These are phyloP conservation scores for Mortierella sp. DNA, from an alignment of 371 early-diverging fungal genomes.

Conservation along the genomic window DNA sequence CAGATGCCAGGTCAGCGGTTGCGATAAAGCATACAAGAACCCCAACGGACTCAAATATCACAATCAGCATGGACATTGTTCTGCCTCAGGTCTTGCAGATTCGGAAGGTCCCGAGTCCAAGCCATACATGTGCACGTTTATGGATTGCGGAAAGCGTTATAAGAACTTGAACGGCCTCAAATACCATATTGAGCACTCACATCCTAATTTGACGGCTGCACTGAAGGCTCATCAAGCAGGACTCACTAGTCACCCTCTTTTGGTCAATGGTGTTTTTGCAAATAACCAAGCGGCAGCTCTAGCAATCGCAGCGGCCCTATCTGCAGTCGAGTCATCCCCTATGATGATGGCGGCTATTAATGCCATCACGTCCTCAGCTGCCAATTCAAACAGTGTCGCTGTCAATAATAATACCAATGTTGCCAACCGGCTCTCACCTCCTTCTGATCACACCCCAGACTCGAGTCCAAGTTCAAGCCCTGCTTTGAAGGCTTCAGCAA, in stretches of 20 bases:
- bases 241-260: constrained; percentile 35
- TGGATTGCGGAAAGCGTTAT: constrained; percentile 93
- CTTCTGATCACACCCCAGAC: constrained; percentile 43
- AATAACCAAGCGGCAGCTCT: constrained; percentile 47
- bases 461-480: constrained; percentile 45
- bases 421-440: constrained; percentile 20
- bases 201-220: constrained; percentile 59
- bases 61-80: constrained; percentile 87
- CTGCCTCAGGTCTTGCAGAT: constrained; percentile 62
- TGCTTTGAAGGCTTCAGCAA: neutral
- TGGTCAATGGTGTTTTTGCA: constrained; percentile 43
- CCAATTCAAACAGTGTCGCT: constrained; percentile 25
- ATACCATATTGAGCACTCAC: constrained; percentile 93
- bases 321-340: constrained; percentile 42
- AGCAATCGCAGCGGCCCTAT: constrained; percentile 39
- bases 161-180: constrained; percentile 98
- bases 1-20: constrained; percentile 85
- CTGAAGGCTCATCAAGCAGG: constrained; percentile 49
- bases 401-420: constrained; percentile 7
- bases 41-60: constrained; percentile 98
- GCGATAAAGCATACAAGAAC: constrained; percentile 97
- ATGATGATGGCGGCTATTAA: constrained; percentile 57
- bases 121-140: constrained; percentile 89
- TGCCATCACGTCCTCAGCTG: constrained; percentile 48
- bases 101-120: constrained; percentile 69